These are phyloP conservation scores for Aspergillus brunneoviolaceus DNA, from an alignment of 2,329 filamentous ascomycete genomes.

Conservation along the genomic window DNA sequence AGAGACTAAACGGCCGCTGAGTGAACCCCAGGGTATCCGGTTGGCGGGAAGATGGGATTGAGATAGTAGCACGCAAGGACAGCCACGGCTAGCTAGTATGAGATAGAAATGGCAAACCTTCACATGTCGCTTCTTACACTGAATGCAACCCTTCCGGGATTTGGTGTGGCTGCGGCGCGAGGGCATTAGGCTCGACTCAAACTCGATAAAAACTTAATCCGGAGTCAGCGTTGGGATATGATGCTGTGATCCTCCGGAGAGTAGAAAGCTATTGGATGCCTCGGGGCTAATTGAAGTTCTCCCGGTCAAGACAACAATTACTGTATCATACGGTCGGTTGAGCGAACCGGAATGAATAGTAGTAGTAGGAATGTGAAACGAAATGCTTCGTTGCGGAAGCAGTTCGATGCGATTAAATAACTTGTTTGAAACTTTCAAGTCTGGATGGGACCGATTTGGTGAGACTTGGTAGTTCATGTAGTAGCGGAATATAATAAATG, in stretches of 20 bases:
- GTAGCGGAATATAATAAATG: no score
- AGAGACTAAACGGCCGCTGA: neutral
- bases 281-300: no score
- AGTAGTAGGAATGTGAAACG: no score
- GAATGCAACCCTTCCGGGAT: conserved; percentile 40
- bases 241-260: neutral
- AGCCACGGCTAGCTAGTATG: neutral
- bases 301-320: no score
- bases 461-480: neutral
- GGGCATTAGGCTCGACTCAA: conserved; percentile 23
- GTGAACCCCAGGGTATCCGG: neutral
- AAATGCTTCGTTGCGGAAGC: no score
- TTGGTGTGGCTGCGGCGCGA: conserved; percentile 40
- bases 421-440: neutral
- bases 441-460: neutral
- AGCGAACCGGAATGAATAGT: no score
- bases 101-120: conserved; percentile 29
- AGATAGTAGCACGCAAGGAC: neutral
- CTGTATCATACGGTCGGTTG: no score
- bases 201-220: no score
- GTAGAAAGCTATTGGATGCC: neutral
- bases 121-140: conserved; percentile 42
- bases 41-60: neutral
- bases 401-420: no score
- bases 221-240: no score